These are phyloP conservation scores for Neonectria neomacrospora DNA, from an alignment of 2,329 filamentous ascomycete species.

Conservation along the genomic window DNA sequence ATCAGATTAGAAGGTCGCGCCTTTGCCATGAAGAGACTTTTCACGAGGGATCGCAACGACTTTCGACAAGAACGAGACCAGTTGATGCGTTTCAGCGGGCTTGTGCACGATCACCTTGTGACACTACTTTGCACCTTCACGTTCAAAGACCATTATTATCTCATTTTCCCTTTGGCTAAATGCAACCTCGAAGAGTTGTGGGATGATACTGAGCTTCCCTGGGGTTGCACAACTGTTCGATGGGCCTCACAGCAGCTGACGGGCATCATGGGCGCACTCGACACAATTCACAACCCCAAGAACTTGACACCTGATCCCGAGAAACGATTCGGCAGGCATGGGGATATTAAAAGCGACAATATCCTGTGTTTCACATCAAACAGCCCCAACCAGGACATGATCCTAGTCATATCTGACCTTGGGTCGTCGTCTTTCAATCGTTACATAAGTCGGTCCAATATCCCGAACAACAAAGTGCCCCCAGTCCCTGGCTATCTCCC, in stretches of 20 bases:
- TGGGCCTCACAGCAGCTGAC: conserved; percentile 15
- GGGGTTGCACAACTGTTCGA: rapidly evolving
- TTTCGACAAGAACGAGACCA: conserved; percentile 1
- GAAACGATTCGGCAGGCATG: conserved; percentile 12
- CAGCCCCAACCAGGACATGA: neutral
- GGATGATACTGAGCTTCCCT: neutral
- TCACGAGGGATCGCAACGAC: neutral
- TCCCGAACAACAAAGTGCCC: conserved; percentile 15
- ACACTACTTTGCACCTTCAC: conserved; percentile 17
- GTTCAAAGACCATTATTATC: neutral
- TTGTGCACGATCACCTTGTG: conserved; percentile 11
- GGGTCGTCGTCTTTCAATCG: conserved; percentile 14
- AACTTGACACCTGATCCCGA: neutral
- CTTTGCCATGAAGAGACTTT: conserved; percentile 23
- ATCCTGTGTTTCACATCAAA: conserved; percentile 20
- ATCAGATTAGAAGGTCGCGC: neutral
- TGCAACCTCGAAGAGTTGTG: neutral
- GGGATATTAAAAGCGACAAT: conserved; percentile 25
- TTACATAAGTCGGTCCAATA: conserved; percentile 26
- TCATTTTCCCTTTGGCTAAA: conserved; percentile 21
- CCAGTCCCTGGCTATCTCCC: conserved; percentile 18
- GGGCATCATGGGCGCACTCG: conserved; percentile 21
- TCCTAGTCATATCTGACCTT: conserved; percentile 23
- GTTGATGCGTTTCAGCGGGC: conserved; percentile 20
- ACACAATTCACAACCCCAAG: conserved; percentile 19